Evolutionary conservation across 805 yeast genomes (phyloP).

Genomic region (Wickerhamiella spandovensis): DNA sequence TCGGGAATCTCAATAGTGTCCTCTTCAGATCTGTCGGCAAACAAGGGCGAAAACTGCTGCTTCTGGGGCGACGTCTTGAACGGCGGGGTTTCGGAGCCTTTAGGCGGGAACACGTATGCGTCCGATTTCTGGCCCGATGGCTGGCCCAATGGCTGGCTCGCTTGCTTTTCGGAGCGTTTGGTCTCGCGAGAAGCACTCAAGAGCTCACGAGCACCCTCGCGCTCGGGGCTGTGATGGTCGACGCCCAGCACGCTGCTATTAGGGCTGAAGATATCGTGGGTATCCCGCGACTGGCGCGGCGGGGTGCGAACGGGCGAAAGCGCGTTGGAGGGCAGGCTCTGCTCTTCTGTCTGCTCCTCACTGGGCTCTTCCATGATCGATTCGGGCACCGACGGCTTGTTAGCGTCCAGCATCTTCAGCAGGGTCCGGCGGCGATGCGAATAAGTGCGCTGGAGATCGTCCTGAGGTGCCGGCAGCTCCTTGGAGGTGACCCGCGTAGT

Average conservation of each 20-base stretch:
- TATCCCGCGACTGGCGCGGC: neutral
- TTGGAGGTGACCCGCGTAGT: conserved; percentile 11
- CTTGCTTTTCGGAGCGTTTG: no score
- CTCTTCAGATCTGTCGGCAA: neutral
- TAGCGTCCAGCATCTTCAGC: conserved; percentile 14
- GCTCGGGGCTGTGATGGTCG: neutral
- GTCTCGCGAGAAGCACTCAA: neutral
- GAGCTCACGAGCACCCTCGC: neutral
- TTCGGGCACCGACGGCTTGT: conserved; percentile 4
- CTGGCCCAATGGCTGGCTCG: no score
- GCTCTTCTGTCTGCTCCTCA: conserved; percentile 1
- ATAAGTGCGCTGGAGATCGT: conserved; percentile 16
- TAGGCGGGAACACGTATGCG: neutral
- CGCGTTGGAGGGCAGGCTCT: neutral
- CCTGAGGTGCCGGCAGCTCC: conserved; percentile 6
- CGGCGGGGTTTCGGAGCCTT: neutral
- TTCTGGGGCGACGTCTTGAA: neutral
- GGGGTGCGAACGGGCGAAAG: neutral
- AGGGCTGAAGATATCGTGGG: neutral
- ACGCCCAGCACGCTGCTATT: neutral
- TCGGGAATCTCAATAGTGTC: neutral
- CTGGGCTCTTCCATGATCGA: conserved; percentile 4
- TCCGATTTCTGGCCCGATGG: no score
- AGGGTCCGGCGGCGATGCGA: conserved; percentile 14
- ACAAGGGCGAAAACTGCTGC: neutral